These are phyloP conservation scores for Xylaria sp. DNA, from an alignment of 2,329 filamentous ascomycete species.

Conservation along the genomic window DNA sequence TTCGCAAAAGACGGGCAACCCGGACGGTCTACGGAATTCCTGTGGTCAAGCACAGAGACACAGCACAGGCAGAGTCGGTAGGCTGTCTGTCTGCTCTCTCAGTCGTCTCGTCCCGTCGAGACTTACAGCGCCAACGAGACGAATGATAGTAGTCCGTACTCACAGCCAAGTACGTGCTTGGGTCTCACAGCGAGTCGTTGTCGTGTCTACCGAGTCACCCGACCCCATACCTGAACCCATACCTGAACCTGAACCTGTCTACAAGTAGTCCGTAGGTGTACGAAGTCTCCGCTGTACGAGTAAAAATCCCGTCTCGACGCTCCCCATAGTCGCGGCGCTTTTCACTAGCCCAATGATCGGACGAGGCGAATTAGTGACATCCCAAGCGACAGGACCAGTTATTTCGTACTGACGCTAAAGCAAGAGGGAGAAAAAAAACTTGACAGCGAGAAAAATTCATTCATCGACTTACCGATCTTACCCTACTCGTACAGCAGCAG, in stretches of 20 bases:
- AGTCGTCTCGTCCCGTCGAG: not conserved
- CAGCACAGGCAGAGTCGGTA: not conserved
- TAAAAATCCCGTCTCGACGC: slow-evolving; percentile 4
- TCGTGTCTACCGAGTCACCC: slow-evolving; percentile 18
- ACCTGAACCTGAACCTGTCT: slow-evolving; percentile 7
- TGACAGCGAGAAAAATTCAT: slow-evolving; percentile 19
- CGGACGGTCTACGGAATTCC: not conserved
- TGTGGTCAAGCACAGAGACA: not conserved
- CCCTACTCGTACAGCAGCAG: no score
- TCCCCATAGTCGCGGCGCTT: slow-evolving; percentile 11
- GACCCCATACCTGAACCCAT: slow-evolving; percentile 9
- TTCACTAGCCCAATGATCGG: slow-evolving; percentile 9
- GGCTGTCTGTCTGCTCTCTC: not conserved
- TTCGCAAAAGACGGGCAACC: not conserved
- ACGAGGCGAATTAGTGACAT: slow-evolving; percentile 14
- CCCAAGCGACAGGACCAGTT: slow-evolving; percentile 10
- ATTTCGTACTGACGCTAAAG: not conserved
- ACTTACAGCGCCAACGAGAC: not conserved
- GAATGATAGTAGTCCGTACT: not conserved
- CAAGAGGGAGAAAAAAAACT: not conserved
- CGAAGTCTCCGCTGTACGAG: slow-evolving; percentile 5
- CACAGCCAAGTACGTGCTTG: slow-evolving; percentile 9
- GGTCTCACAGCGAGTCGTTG: slow-evolving; percentile 8
- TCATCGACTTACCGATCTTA: no score
- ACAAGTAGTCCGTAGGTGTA: no score